phyloP scores from a whole-genome alignment of 2,329 filamentous ascomycete genomes.

The Scortechinia acanthostroma region DNA sequence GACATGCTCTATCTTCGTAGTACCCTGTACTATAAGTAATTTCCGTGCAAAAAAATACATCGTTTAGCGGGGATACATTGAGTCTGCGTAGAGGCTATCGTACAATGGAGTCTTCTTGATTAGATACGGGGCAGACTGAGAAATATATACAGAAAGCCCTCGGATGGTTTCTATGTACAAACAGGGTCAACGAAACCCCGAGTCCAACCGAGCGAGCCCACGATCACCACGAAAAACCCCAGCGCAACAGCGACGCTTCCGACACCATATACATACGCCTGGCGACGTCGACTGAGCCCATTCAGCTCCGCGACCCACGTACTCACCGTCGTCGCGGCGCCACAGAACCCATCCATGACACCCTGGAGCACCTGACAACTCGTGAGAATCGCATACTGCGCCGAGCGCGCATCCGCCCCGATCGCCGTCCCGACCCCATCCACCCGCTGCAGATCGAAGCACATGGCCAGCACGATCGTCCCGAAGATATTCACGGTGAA shows the following conservation, averaged over 20 bases:
- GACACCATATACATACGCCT: constrained; percentile 39
- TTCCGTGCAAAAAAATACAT: neutral
- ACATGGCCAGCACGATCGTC: constrained; percentile 4
- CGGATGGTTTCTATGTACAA: neutral
- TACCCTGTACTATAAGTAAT: constrained; percentile 3
- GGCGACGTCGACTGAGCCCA: constrained; percentile 18
- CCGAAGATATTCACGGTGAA: constrained; percentile 41
- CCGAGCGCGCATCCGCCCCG: no score
- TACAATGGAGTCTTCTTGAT: neutral
- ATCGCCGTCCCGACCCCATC: neutral
- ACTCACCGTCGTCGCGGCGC: constrained; percentile 32
- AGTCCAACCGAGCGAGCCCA: constrained; percentile 43
- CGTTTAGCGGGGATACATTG: neutral
- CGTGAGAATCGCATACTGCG: neutral
- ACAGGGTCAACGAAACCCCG: constrained; percentile 10
- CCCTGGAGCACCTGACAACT: constrained; percentile 34
- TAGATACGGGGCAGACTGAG: neutral
- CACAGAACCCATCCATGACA: constrained; percentile 36
- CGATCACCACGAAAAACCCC: constrained; percentile 32
- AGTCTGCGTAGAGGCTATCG: neutral
- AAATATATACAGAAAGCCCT: constrained; percentile 1
- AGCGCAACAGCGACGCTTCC: constrained; percentile 30
- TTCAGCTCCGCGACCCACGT: constrained; percentile 35
- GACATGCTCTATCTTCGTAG: no score
- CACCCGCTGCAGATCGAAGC: constrained; percentile 6